phyloP scores from a whole-genome alignment of 176 grass and related monocot genomes.

The Oropetium thomaeum region DNA sequence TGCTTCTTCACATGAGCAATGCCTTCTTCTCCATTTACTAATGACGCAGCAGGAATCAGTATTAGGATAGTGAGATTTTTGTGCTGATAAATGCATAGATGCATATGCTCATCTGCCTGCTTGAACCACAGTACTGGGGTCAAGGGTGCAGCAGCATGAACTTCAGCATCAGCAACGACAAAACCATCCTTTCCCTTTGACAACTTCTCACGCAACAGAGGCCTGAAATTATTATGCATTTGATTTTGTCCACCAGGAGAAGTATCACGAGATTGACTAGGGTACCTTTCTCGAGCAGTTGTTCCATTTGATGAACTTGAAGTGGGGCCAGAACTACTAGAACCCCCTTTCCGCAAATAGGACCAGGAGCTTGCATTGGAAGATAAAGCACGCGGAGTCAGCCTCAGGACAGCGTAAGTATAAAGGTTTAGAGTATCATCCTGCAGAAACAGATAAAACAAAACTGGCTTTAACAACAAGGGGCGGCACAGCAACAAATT shows the following conservation, averaged over 20 bases:
- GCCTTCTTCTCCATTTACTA: constrained; percentile 76
- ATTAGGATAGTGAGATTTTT: constrained; percentile 69
- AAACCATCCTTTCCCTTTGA: constrained; percentile 93
- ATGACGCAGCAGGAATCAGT: constrained; percentile 65
- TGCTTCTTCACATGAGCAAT: constrained; percentile 72
- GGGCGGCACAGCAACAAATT: constrained; percentile 6
- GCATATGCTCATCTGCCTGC: constrained; percentile 68
- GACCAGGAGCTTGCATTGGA: constrained; percentile 82
- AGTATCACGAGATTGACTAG: constrained; percentile 60
- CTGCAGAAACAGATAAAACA: constrained; percentile 41
- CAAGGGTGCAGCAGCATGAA: constrained; percentile 37
- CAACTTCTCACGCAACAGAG: constrained; percentile 75
- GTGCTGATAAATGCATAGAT: constrained; percentile 88
- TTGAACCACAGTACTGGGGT: constrained; percentile 77
- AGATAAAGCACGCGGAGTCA: constrained; percentile 82
- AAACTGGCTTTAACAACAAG: constrained; percentile 14
- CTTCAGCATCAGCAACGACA: constrained; percentile 59
- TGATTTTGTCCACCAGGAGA: constrained; percentile 68
- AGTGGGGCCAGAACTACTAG: constrained; percentile 41
- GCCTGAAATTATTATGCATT: constrained; percentile 60
- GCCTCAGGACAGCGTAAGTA: constrained; percentile 77
- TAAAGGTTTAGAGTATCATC: constrained; percentile 82
- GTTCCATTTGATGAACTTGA: constrained; percentile 56
- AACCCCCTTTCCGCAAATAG: constrained; percentile 81
- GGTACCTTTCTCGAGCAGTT: constrained; percentile 59